Evolutionary conservation across 768 basidiomycete genomes (phyloP), one percentile per base, ranked within the genome.

Genomic region (Leccinum incarnatum): DNA sequence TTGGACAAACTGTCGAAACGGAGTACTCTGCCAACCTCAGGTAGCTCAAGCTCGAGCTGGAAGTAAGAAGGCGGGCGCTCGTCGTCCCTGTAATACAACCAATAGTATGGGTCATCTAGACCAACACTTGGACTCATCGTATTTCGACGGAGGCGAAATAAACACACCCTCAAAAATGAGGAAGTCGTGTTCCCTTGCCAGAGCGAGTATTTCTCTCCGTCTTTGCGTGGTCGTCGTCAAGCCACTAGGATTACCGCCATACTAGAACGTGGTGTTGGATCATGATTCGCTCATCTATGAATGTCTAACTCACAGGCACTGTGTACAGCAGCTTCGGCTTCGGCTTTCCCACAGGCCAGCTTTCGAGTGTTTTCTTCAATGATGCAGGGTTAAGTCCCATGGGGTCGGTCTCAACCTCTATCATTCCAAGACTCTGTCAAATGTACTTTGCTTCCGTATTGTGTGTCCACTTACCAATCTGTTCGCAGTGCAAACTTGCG

Each of bases 1-100:
- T 36, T 96, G 56, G 87, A 90, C 58, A 95, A 78, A 67, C 87
- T 88, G 67, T 95, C 93, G 66, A 95, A 91, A 52, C 92, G 83
- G 42, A 94, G 65, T 25, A 93, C 89, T 14, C 48, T 27, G 48
- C 48, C 48, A 49, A n/a, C 48, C 2, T 49, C 48, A 7, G 48
- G 25, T 29, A 49, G 25, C 2, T 27, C 48, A 29, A 49, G 48
- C 23, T 49, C 48, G 15, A 49, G 46, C 23, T 27, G 25, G 27
- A 49, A 49, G 23, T 49, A 49, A 29, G 48, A 49, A 23, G 17
- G 25, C 25, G 48, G 82, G 30, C 85, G 78, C 25, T 83, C 75
- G 11, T 74, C 68, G 5, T 76, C 68, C 30, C 87, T 84, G 63
- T 84, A 91, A 74, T 89, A 89, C 55, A 90, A 72, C 66, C 82